Evolutionary conservation across 345 rosid species (phyloP).

Genomic region (Sonneratia caseolaris): DNA sequence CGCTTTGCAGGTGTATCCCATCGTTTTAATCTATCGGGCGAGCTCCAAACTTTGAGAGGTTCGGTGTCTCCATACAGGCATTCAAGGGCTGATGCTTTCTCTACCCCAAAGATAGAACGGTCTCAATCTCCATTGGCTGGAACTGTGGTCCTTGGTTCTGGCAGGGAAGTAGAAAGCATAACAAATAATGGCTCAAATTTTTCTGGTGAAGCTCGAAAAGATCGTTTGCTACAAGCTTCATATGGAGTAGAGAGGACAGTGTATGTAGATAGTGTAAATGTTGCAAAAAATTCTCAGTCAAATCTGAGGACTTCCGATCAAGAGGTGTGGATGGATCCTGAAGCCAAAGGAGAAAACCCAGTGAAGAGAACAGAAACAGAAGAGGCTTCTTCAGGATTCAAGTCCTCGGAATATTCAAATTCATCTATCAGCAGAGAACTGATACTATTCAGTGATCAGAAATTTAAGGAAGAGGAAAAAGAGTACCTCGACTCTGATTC

Average conservation of each 20-base stretch:
- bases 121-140: slow-evolving; percentile 46
- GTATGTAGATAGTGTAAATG: slow-evolving; percentile 49
- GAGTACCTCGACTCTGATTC: slow-evolving; percentile 17
- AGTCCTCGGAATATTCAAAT: slow-evolving; percentile 11
- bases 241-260: slow-evolving; percentile 40
- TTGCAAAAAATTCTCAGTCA: slow-evolving; percentile 19
- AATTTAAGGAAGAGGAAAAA: neutral
- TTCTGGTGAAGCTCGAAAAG: neutral
- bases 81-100: slow-evolving; percentile 25
- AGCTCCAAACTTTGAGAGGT: slow-evolving; percentile 7
- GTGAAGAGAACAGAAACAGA: slow-evolving; percentile 15
- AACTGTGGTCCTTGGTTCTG: slow-evolving; percentile 34
- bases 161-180: slow-evolving; percentile 45
- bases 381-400: slow-evolving; percentile 15
- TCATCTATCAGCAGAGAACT: neutral
- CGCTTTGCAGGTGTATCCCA: neutral
- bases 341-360: slow-evolving; percentile 8
- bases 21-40: slow-evolving; percentile 4
- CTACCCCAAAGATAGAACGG: slow-evolving; percentile 45
- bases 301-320: slow-evolving; percentile 19
- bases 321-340: slow-evolving; percentile 13
- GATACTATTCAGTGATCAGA: neutral
- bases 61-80: slow-evolving; percentile 23
- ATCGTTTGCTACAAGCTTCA: neutral
- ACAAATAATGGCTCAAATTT: slow-evolving; percentile 32